A percentile compares a stretch with the other conserved stretches of the same genome.
phyloP scores from a whole-genome alignment of 257 asterid genomes.

The Lycium barbarum region DNA sequence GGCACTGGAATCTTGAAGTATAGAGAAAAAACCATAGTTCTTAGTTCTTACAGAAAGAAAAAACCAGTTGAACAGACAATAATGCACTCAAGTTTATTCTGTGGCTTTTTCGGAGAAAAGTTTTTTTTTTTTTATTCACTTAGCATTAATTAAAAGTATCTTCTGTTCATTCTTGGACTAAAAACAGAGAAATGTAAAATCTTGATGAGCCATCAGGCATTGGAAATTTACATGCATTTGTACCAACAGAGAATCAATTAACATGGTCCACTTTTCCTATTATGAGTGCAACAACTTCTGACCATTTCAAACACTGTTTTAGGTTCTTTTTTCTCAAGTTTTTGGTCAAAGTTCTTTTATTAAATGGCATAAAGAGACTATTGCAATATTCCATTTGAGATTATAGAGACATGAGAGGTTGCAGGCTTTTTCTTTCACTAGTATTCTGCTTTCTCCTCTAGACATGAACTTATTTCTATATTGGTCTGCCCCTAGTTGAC shows the following conservation, averaged over 20 bases:
- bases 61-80: neutral
- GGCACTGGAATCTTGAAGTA: constrained; percentile 3
- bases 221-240: neutral
- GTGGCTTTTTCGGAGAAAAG: too few relatives aligned
- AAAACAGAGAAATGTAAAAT: neutral
- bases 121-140: neutral
- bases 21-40: neutral
- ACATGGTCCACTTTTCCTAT: neutral
- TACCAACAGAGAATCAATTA: neutral
- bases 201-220: neutral
- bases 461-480: neutral
- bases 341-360: neutral
- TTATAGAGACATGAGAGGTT: neutral
- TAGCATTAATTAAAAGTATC: neutral
- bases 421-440: neutral
- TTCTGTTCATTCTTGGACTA: neutral
- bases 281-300: neutral
- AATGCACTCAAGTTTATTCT: neutral
- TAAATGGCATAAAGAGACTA: neutral
- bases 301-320: neutral
- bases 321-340: neutral
- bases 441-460: neutral
- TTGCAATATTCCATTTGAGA: neutral
- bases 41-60: neutral
- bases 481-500: neutral